Conservation (phyloP, 1,284 basidiomycete species). For the Veloboletus limbatus region DNA sequence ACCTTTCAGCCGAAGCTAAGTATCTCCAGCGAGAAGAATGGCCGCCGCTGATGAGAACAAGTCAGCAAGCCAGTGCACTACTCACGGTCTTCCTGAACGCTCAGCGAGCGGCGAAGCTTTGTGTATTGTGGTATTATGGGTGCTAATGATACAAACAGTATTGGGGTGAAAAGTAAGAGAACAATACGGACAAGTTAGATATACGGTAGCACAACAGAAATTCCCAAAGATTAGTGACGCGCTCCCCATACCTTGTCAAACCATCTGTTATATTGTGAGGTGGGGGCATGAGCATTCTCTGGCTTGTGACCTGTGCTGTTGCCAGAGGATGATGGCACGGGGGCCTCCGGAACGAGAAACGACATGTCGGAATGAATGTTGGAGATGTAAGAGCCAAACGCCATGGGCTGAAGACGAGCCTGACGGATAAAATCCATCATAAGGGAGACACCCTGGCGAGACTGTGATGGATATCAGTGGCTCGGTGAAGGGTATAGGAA, state of each 20-base stretch:
- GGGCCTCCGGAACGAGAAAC: slow-evolving; percentile 23
- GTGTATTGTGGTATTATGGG: slow-evolving; percentile 25
- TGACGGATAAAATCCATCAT: slow-evolving; percentile 73
- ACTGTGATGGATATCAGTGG: slow-evolving; percentile 44
- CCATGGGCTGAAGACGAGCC: slow-evolving; percentile 68
- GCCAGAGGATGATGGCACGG: slow-evolving; percentile 14
- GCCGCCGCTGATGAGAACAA: slow-evolving; percentile 12
- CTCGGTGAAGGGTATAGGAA: slow-evolving; percentile 1
- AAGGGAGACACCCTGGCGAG: slow-evolving; percentile 75
- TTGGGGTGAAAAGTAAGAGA: slow-evolving; percentile 9
- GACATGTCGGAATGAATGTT: slow-evolving; percentile 36
- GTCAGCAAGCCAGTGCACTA: background rate
- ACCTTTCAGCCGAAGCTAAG: slow-evolving; percentile 4
- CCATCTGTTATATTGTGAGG: slow-evolving; percentile 23
- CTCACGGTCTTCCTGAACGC: slow-evolving; percentile 2
- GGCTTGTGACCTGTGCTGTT: slow-evolving; percentile 16
- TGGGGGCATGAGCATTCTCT: slow-evolving; percentile 15
- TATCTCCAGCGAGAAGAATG: slow-evolving; percentile 6
- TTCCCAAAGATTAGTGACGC: slow-evolving; percentile 10
- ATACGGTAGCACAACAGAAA: slow-evolving; percentile 21
- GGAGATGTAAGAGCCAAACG: slow-evolving; percentile 44
- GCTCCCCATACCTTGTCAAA: slow-evolving; percentile 27
- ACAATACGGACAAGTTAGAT: slow-evolving; percentile 15
- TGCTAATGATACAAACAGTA: slow-evolving; percentile 35
- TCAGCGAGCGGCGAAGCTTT: slow-evolving; percentile 4